Evolutionary conservation across 148 eudicot genomes (phyloP), one percentile per base, ranked within the genome.

Genomic region (Diospyros lotus): DNA sequence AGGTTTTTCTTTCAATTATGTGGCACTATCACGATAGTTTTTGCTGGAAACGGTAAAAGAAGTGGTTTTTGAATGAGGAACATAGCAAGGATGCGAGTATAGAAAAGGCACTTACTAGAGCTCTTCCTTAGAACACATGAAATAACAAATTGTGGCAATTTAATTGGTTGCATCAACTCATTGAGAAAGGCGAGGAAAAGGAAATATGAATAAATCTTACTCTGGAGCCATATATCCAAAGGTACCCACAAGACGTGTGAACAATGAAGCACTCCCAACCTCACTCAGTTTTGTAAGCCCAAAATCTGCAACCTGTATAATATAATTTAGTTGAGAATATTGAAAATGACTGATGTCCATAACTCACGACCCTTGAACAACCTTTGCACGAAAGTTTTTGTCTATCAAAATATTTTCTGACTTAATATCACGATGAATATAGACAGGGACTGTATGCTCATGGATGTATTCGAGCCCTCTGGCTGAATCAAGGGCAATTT

Each of bases 221-320:
- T 95, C 98, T 64, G 98, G 98, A 64, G 96, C 91, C 96, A 95
- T 92, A 81, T 92, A 95, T 80, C 98, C 98, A 84, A 95, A 95
- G 75, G 98, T 95, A 76, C 98, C 98, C 75, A 89, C 96, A 84
- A 95, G 91, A 62, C 91, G 90, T 44, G 96, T 89, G 62, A 88
- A 89, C 75, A 84, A 63, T 69, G 94, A 86, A 48, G 82, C 60
- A 76, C 81, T 87, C 75, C 96, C 89, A 66, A 84, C 96, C 80
- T 92, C 97, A 48, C 88, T 86, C 58, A 95, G 87, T 77, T 89
- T 95, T 72, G 97, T 81, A 60, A 95, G 86, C 75, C 98, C 98
- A 84, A 95, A 95, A 87, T 95, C 97, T 66, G 98, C 98, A 78
- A 95, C 97, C 98, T 95, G 86, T 61, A 78, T 62, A 60, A 76